Percentiles rank a stretch among this genome's conserved stretches.
These are phyloP conservation scores for Saccharomyces uvarum DNA, from an alignment of 1,139 yeast genomes.

Conservation along the genomic window DNA sequence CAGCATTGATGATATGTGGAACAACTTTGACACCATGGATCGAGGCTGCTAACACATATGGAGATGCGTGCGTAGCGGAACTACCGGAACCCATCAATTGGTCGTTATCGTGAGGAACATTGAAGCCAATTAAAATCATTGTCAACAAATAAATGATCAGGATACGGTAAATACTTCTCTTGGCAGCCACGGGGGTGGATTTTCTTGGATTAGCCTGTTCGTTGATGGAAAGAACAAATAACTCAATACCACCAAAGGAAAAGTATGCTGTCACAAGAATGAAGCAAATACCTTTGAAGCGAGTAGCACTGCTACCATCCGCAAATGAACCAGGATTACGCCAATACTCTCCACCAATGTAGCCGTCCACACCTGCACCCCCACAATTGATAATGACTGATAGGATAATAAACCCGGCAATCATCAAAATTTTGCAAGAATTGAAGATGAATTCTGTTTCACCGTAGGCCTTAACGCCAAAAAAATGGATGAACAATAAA, in stretches of 20 bases:
- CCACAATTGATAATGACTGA: conserved; percentile 56
- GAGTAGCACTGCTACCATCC: conserved; percentile 14
- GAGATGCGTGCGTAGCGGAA: conserved; percentile 48
- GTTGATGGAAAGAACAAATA: conserved; percentile 79
- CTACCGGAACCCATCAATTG: conserved; percentile 40
- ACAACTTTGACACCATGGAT: conserved; percentile 62
- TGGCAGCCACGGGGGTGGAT: conserved; percentile 61
- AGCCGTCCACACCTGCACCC: conserved; percentile 54
- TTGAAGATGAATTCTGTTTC: conserved; percentile 62
- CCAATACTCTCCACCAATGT: conserved; percentile 58
- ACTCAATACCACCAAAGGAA: conserved; percentile 76
- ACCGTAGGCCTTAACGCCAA: conserved; percentile 67
- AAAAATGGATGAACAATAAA: conserved; percentile 47
- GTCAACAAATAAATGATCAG: conserved; percentile 53
- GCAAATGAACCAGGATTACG: conserved; percentile 49
- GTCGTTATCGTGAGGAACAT: conserved; percentile 53
- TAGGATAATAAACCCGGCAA: conserved; percentile 54
- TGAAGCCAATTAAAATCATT: conserved; percentile 52
- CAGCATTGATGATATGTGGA: conserved; percentile 68
- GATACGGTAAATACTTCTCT: conserved; percentile 70
- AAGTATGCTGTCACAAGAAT: conserved; percentile 80
- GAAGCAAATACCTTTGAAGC: conserved; percentile 71
- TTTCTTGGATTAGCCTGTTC: conserved; percentile 74
- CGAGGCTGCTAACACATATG: conserved; percentile 67
- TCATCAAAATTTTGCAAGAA: conserved; percentile 49